These are phyloP conservation scores for Przewalskia tangutica DNA, from an alignment of 257 asterid species.

Conservation along the genomic window DNA sequence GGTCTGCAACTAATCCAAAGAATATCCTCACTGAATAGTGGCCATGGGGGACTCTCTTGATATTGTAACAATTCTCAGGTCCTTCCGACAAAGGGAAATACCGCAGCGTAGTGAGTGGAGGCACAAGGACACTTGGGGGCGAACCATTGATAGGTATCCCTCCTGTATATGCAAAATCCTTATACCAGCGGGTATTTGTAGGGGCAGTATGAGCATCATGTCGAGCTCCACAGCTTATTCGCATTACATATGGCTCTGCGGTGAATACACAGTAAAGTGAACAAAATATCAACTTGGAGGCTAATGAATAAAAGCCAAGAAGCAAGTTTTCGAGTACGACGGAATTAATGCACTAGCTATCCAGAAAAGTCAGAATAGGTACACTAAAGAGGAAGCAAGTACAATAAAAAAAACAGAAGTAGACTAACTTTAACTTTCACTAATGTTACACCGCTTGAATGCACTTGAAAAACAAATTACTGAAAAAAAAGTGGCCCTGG, in stretches of 20 bases:
- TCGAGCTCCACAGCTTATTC: constrained; percentile 97
- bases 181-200: constrained; percentile 70
- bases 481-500: background rate
- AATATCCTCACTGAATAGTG: constrained; percentile 74
- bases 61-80: constrained; percentile 89
- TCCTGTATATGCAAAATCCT: constrained; percentile 91
- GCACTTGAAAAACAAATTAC: background rate
- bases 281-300: background rate
- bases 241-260: constrained; percentile 80
- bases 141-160: constrained; percentile 81
- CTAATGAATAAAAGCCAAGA: background rate
- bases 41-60: constrained; percentile 74
- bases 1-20: constrained; percentile 62
- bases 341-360: background rate
- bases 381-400: background rate
- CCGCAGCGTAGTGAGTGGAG: constrained; percentile 57
- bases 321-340: background rate
- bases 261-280: background rate
- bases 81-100: constrained; percentile 86
- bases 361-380: background rate
- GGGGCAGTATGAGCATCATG: constrained; percentile 53
- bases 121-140: constrained; percentile 61
- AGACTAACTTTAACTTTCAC: background rate
- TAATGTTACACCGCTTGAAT: background rate
- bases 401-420: background rate